Base-by-base conservation (phyloP, 257 asterid genomes). In the Hygrophila difformis region DNA sequence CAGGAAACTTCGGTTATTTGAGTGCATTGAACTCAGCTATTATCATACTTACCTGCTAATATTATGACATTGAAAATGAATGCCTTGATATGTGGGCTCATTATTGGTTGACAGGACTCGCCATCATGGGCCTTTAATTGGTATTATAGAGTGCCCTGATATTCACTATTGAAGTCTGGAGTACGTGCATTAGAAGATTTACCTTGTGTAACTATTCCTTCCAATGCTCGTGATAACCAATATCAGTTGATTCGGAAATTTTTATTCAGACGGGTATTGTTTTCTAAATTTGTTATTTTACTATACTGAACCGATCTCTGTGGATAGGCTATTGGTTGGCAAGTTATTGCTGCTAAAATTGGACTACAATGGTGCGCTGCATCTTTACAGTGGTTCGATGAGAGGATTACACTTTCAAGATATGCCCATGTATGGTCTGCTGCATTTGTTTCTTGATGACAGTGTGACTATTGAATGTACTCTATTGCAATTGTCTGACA, bases 321-420 rank as follows among this genome's bases (percentile, higher is more conserved):
- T 60, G 19, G 47, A 44, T 29, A 91, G 96, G 96, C 96, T 64
- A 81, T 91, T 68, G 95, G 94, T 65, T 91, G 98, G 98, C 98
- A 91, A 78, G 85, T 71, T 62, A 68, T 76, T 62, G 98, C 98
- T 56, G 91, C 98, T 51, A 91, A 81, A 78, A 66, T 65, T 64
- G 98, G 96, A 56, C 70, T 91, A 73, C 93, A 74, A 56, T 74
- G 93, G 31, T 79, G 93, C 51, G 95, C 81, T 51, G 72, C 77
- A 55, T 91, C 98, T 34, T 70, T 86, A 34, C 94, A 74, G 47
- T 91, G 96, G 96, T 62, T 91, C 72, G 80, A 71, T 44, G 86
- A 77, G 68, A 82, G 93, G 64, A 78, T 86, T 56, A 49, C 89
- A 44, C 92, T 91, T 55, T 82, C 96, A 57, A 87, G 88, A 77